phyloP scores from a whole-genome alignment of 306 rosid species.

The Myrica gale region DNA sequence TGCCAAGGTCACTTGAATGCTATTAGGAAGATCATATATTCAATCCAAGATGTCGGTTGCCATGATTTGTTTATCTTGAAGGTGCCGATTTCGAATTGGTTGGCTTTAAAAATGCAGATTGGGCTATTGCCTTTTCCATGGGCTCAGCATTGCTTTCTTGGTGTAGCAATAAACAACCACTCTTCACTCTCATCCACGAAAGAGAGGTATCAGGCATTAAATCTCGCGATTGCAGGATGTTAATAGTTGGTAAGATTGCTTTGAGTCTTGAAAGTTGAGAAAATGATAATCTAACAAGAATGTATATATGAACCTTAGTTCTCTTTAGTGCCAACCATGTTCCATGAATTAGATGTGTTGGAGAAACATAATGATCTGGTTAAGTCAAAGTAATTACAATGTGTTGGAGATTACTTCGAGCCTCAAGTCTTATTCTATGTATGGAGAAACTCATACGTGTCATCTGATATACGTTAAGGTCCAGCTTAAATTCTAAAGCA shows the following conservation, averaged over 20 bases:
- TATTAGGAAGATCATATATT: slow-evolving; percentile 79
- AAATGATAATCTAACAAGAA: slow-evolving; percentile 62
- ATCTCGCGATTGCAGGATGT: slow-evolving; percentile 85
- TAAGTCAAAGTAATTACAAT: slow-evolving; percentile 39
- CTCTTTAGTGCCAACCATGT: slow-evolving; percentile 57
- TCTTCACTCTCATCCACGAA: slow-evolving; percentile 77
- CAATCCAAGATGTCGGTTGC: slow-evolving; percentile 96
- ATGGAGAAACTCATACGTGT: slow-evolving; percentile 36
- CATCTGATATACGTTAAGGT: slow-evolving; percentile 32
- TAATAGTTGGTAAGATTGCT: slow-evolving; percentile 99
- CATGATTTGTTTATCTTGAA: slow-evolving; percentile 89
- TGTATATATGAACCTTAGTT: slow-evolving; percentile 65
- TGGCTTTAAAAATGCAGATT: slow-evolving; percentile 99
- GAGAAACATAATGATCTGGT: slow-evolving; percentile 44
- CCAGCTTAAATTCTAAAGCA: slow-evolving; percentile 20
- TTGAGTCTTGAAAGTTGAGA: slow-evolving; percentile 74
- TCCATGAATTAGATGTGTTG: slow-evolving; percentile 64
- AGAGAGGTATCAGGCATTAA: slow-evolving; percentile 92
- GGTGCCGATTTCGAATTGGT: slow-evolving; percentile 99
- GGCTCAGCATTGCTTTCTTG: slow-evolving; percentile 98
- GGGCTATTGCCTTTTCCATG: slow-evolving; percentile 91
- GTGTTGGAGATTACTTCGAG: slow-evolving; percentile 31
- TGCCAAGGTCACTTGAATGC: slow-evolving; percentile 83
- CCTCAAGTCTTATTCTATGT: slow-evolving; percentile 33
- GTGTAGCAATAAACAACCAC: slow-evolving; percentile 87